Base-by-base conservation (phyloP, 768 basidiomycete genomes). In the Leccinum rimulosum region DNA sequence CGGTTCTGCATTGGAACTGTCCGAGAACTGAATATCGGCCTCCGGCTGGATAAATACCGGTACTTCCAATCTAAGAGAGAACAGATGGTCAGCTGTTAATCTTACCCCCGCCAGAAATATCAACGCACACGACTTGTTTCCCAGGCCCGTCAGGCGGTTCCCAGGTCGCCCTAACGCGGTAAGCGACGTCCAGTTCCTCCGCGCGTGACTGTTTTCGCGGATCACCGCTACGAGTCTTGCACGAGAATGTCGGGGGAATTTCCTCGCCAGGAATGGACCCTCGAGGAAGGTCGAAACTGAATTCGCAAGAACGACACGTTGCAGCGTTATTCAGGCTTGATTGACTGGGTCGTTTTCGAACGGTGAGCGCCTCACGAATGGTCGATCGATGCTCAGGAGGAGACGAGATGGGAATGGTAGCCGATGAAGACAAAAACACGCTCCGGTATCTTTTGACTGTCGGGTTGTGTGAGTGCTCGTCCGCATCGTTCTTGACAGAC, bases 11-110 rank as follows among this genome's bases (percentile, higher is more conserved):
- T 70, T 56, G 3, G 74, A 68, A 33, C 80, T 82, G 64, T 87
- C 85, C 22, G 78, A 64, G 3, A 84, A 85, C 54, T 83, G 82
- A 61, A 85, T 85, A 61, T 84, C 86, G 1, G 72, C 64, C 54
- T 86, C 85, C 4, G 84, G 83, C 50, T 86, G 81, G 30, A 86
- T 75, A 22, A 87, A 65, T 48, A 90, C 77, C 6, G 89, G 89
- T 4, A 84, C 81, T 61, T 88, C 86, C 30, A 90, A 66, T 54
- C 88, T 89, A 64, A 17, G 58, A 58, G 64, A 17, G 58, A 58
- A 47, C 63, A 52, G 19, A 31, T 27, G 51, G 48, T 57, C 50
- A 64, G 47, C 54, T 30, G 17, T 45, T 19, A 11, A 43, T 43
- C 19, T 43, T 19, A 14, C 48, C 33, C 27, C 28, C 43, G n/a